Evolutionary conservation across 2,329 filamentous ascomycete species (phyloP), one percentile per base, ranked within the genome.

Genomic region (Colletotrichum sp.): DNA sequence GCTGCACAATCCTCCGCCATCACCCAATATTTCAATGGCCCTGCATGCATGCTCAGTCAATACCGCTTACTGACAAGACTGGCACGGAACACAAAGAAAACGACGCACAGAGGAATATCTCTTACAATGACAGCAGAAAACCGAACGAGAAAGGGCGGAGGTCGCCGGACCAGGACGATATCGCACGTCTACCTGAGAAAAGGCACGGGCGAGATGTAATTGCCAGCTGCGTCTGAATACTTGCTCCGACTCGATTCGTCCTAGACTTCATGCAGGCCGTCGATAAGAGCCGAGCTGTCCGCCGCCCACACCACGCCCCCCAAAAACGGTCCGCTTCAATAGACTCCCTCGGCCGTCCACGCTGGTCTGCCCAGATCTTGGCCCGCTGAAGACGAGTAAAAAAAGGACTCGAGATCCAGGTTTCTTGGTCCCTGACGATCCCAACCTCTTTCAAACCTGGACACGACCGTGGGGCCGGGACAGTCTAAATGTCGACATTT

Each of bases 1-100:
- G 71, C 59, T 70, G 71, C 67, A 70, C 71, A 70, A 70, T 47
- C 71, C 67, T 55, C 61, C 62, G 67, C 71, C 61, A 73, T 62
- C 43, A 66, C 36, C 29, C 71, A 73, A 73, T 70, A 73, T 55
- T 70, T 43, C 8, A 34, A 58, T 43, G 31, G 13, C 71, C 71
- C 67, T 73, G 71, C 67, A 73, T 70, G 61, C 55, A 27, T 70
- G 51, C 61, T 73, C 67, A 55, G 61, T 43, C 67, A 62, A 73
- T 47, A 54, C 12, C 21, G 43, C 36, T 66, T 61, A 33, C 59
- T 27, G 61, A 63, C 34, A 54, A 21, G 66, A 63, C 21, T 36
- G 13, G 36, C 58, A 36, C 8, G 51, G 27, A 54, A 57, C 51
- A 31, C 66, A 68, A 36, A 34, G 24, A 21, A 18, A 13, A 47